Percentiles rank a stretch among this genome's conserved stretches.
Evolutionary conservation across 1,284 basidiomycete genomes (phyloP).

Genomic region (Sporisorium reilianum): DNA sequence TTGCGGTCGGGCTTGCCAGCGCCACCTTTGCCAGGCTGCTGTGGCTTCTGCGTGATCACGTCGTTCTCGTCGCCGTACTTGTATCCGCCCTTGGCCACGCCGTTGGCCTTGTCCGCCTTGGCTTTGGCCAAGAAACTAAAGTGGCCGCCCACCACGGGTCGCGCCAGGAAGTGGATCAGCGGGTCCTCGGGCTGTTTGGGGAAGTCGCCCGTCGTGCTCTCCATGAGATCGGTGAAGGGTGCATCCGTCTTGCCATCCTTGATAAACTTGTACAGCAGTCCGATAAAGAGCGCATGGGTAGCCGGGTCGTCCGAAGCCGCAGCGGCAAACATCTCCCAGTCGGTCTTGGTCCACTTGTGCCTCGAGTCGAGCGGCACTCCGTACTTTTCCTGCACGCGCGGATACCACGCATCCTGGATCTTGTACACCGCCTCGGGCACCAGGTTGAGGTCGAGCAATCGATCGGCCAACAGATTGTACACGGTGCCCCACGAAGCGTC

Average conservation of each 20-base stretch:
- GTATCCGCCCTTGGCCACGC: constrained; percentile 36
- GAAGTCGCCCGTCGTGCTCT: constrained; percentile 60
- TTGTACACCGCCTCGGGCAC: constrained; percentile 67
- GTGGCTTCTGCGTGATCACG: constrained; percentile 30
- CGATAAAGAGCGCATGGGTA: constrained; percentile 65
- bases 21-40: constrained; percentile 9
- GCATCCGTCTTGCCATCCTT: constrained; percentile 66
- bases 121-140: constrained; percentile 68
- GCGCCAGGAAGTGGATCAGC: constrained; percentile 65
- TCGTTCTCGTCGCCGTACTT: constrained; percentile 45
- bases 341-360: constrained; percentile 68
- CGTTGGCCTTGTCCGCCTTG: constrained; percentile 66
- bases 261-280: constrained; percentile 63
- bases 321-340: constrained; percentile 69
- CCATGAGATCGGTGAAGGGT: constrained; percentile 67
- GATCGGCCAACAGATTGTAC: constrained; percentile 68
- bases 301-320: constrained; percentile 51
- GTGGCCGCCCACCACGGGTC: constrained; percentile 69
- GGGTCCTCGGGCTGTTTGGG: constrained; percentile 57
- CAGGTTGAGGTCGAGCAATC: constrained; percentile 65
- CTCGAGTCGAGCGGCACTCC: constrained; percentile 68
- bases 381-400: constrained; percentile 55
- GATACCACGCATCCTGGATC: constrained; percentile 66
- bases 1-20: constrained; percentile 13
- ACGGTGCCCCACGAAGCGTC: constrained; percentile 68